Percentiles rank a stretch among this genome's conserved stretches.
Conservation (phyloP, 441 rosid species). For the Croton laevigatus region DNA sequence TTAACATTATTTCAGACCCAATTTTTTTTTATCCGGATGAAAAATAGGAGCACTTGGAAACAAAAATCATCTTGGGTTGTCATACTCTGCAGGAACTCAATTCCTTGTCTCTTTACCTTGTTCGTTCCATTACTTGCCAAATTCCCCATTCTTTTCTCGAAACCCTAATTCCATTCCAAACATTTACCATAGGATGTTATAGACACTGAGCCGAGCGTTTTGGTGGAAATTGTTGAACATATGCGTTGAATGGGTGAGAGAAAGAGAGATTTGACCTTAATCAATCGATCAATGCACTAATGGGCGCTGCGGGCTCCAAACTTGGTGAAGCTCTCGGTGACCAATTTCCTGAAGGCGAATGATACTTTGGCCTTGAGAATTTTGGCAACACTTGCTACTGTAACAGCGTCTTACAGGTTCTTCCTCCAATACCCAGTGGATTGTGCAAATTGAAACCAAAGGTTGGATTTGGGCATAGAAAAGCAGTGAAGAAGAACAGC, state of each 20-base stretch:
- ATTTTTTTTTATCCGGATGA: too few species aligned
- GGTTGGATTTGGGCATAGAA: too few species aligned
- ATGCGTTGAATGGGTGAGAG: conserved; percentile 30
- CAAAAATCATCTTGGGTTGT: too few species aligned
- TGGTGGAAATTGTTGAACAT: conserved; percentile 14
- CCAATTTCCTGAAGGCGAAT: conserved; percentile 98
- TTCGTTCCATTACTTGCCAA: background rate
- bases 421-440: too few species aligned
- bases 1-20: too few species aligned
- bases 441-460: too few species aligned
- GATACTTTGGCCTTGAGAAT: conserved; percentile 96
- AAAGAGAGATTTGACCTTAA: conserved; percentile 35
- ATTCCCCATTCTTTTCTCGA: background rate
- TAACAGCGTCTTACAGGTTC: conserved; percentile 94
- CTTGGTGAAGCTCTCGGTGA: conserved; percentile 99
- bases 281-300: conserved; percentile 33
- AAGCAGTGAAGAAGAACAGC: too few species aligned
- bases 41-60: too few species aligned
- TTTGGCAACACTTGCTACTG: conserved; percentile 98
- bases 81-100: background rate
- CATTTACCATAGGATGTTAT: conserved; percentile 9
- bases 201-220: background rate
- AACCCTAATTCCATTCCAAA: conserved; percentile 17
- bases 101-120: conserved; percentile 7
- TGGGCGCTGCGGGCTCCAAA: conserved; percentile 99